Evolutionary conservation across 106 monocot genomes (phyloP).

Genomic region (Dioscorea dumetorum): DNA sequence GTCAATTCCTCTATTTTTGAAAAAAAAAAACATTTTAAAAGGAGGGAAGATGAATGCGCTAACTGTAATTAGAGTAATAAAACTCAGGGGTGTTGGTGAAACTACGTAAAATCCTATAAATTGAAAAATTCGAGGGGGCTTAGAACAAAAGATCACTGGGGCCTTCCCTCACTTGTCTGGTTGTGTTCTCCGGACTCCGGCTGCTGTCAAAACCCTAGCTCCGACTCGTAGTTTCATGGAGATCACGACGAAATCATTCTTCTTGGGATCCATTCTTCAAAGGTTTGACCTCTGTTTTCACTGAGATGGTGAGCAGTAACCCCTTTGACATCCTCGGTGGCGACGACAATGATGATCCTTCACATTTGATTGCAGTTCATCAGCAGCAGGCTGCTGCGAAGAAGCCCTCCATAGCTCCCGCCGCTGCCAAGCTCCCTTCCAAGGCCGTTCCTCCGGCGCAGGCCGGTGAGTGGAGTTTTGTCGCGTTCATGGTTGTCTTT

Average conservation of each 20-base stretch:
- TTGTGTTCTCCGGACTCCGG: not conserved
- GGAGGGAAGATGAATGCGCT: too few relatives aligned
- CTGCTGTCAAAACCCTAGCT: not conserved
- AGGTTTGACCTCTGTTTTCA: not conserved
- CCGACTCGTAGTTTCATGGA: not conserved
- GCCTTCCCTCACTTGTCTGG: too few relatives aligned
- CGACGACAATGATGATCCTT: constrained; percentile 50
- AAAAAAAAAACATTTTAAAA: too few relatives aligned
- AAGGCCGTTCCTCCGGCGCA: constrained; percentile 44
- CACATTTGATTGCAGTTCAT: constrained; percentile 38
- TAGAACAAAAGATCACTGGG: too few relatives aligned
- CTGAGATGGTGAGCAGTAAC: constrained; percentile 34
- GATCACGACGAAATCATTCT: not conserved
- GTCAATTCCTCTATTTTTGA: too few relatives aligned
- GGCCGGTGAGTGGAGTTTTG: constrained; percentile 23
- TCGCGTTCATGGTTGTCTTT: not conserved
- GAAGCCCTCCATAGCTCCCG: constrained; percentile 14
- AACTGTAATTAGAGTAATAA: too few relatives aligned
- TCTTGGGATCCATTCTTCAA: not conserved
- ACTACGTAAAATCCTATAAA: too few relatives aligned
- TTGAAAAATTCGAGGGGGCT: too few relatives aligned
- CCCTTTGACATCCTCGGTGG: constrained; percentile 58
- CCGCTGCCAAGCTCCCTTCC: constrained; percentile 36
- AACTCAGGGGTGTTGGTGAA: too few relatives aligned
- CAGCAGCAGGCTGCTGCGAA: constrained; percentile 38